Conservation (phyloP, 1,284 basidiomycete genomes). For the Ceratobasidium sp. region DNA sequence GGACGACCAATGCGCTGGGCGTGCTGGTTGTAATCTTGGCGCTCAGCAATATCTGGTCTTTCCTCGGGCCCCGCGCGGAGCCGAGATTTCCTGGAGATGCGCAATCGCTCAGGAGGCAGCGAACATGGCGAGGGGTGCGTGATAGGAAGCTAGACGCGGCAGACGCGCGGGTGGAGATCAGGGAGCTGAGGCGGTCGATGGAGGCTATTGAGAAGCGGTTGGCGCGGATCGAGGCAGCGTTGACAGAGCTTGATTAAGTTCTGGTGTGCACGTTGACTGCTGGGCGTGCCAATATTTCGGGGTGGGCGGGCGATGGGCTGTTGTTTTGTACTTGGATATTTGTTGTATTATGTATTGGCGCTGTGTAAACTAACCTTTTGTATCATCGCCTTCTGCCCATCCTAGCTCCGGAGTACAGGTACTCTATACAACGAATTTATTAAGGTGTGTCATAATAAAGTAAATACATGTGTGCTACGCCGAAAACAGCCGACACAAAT, state of each 20-base stretch:
- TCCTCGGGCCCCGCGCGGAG: conserved; percentile 60
- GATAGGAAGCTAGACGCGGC: conserved; percentile 50
- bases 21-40: conserved; percentile 79
- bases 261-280: neutral
- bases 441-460: neutral
- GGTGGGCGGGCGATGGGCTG: neutral
- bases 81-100: conserved; percentile 69
- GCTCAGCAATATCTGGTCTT: conserved; percentile 81
- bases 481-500: neutral
- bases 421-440: neutral
- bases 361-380: conserved; percentile 28
- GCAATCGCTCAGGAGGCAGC: conserved; percentile 54
- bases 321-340: conserved; percentile 14
- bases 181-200: conserved; percentile 65
- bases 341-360: conserved; percentile 26
- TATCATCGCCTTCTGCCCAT: neutral
- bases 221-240: conserved; percentile 60
- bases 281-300: neutral
- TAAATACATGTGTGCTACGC: neutral
- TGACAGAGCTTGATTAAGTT: conserved; percentile 28
- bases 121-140: conserved; percentile 3
- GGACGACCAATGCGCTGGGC: conserved; percentile 52
- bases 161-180: conserved; percentile 66
- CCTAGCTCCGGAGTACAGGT: neutral
- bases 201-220: conserved; percentile 71